Conservation (phyloP, 2,329 filamentous ascomycete species). For the Aurifilum marmelostoma region DNA sequence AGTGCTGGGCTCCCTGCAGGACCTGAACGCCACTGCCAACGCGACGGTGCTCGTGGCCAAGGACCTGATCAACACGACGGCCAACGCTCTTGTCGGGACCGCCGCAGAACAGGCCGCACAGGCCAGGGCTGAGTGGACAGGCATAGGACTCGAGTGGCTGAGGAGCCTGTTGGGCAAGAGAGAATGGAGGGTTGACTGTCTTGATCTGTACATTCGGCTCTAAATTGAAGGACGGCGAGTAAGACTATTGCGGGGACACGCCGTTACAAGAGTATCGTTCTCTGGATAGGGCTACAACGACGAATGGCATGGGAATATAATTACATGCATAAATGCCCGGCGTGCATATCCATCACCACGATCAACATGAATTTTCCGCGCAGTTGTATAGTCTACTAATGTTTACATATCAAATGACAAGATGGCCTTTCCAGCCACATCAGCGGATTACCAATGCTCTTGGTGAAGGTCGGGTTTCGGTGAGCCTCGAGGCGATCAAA, state of each 20-base stretch:
- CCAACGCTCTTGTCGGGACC: conserved; percentile 66
- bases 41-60: conserved; percentile 46
- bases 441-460: neutral
- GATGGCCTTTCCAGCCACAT: neutral
- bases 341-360: neutral
- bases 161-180: conserved; percentile 77
- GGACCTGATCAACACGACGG: conserved; percentile 70
- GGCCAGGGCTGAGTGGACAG: conserved; percentile 68
- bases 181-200: conserved; percentile 89
- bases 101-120: conserved; percentile 65
- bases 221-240: conserved; percentile 42
- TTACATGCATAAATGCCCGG: neutral
- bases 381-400: conserved; percentile 3
- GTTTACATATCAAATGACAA: neutral
- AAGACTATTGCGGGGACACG: neutral
- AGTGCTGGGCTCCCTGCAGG: conserved; percentile 14
- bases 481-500: neutral
- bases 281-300: neutral
- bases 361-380: neutral
- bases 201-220: conserved; percentile 83
- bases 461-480: neutral
- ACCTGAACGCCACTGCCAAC: conserved; percentile 46
- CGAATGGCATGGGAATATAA: neutral
- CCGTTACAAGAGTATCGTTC: neutral
- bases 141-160: conserved; percentile 83